phyloP scores from a whole-genome alignment of 306 rosid species.

The Datisca glomerata region DNA sequence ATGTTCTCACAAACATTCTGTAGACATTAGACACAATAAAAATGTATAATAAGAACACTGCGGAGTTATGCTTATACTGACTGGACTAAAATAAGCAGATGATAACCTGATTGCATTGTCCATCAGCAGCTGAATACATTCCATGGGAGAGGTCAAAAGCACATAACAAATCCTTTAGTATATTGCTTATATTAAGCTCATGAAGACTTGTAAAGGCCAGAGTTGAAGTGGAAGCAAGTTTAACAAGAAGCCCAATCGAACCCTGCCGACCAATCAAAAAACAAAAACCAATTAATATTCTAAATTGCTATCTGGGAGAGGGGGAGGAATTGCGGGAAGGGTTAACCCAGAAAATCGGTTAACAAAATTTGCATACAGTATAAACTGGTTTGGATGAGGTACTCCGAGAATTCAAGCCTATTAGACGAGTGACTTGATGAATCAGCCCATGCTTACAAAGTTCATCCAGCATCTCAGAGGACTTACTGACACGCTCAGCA shows the following conservation, averaged over 20 bases:
- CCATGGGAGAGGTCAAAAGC: conserved; percentile 56
- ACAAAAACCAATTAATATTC: conserved; percentile 1
- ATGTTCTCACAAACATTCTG: no score
- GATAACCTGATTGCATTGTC: conserved; percentile 70
- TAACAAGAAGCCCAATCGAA: conserved; percentile 72
- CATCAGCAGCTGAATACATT: conserved; percentile 51
- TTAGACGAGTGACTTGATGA: conserved; percentile 53
- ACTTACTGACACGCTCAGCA: conserved; percentile 52
- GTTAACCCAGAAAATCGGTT: conserved; percentile 2
- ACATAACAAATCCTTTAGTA: conserved; percentile 60
- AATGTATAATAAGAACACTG: no score
- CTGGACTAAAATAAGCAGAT: conserved; percentile 5
- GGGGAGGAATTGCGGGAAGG: neutral
- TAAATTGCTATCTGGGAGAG: neutral
- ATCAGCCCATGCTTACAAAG: conserved; percentile 77
- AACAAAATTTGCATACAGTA: conserved; percentile 38
- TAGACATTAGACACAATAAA: no score
- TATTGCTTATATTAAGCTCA: conserved; percentile 68
- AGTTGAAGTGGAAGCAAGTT: conserved; percentile 73
- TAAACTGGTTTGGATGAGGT: conserved; percentile 47
- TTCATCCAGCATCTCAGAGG: conserved; percentile 69
- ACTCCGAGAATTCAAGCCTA: conserved; percentile 51
- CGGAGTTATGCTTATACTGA: no score
- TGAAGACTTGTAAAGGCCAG: conserved; percentile 65
- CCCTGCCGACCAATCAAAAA: conserved; percentile 46